These are phyloP conservation scores for Colletotrichum liaoningense DNA, from an alignment of 2,329 filamentous ascomycete species.

Conservation along the genomic window DNA sequence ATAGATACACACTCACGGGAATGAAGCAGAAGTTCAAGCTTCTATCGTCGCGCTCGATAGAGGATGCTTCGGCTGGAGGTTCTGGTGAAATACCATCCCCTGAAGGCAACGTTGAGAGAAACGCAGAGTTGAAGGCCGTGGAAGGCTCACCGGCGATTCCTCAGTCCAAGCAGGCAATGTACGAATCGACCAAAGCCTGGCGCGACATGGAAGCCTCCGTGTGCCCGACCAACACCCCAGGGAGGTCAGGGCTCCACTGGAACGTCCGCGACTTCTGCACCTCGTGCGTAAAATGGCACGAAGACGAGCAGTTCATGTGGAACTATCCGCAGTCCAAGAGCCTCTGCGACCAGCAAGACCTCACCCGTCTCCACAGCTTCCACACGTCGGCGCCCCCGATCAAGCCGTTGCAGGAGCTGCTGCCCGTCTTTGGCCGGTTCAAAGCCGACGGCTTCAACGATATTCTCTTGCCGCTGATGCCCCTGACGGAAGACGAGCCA, in stretches of 20 bases:
- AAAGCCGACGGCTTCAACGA: conserved; percentile 80
- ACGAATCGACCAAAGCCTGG: conserved; percentile 43
- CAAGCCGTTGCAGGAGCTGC: conserved; percentile 71
- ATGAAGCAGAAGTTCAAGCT: conserved; percentile 54
- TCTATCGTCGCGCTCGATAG: conserved; percentile 59
- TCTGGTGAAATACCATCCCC: conserved; percentile 26
- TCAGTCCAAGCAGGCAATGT: neutral
- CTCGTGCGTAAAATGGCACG: conserved; percentile 72
- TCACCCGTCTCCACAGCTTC: conserved; percentile 79
- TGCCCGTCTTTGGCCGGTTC: conserved; percentile 81
- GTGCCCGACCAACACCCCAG: conserved; percentile 72
- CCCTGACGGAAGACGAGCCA: conserved; percentile 55
- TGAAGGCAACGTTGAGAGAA: neutral
- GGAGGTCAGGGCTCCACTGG: conserved; percentile 70
- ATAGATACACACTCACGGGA: conserved; percentile 42
- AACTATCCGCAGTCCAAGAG: conserved; percentile 75
- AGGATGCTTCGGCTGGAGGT: neutral
- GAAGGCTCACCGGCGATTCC: neutral
- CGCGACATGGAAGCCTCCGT: conserved; percentile 58
- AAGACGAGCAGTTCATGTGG: conserved; percentile 72
- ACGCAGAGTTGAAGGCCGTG: neutral
- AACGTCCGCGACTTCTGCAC: conserved; percentile 73
- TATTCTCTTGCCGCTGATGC: conserved; percentile 77
- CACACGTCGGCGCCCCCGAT: conserved; percentile 73
- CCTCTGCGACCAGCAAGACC: conserved; percentile 81